phyloP scores from a whole-genome alignment of 768 basidiomycete genomes.

The Suillus ampliporus region DNA sequence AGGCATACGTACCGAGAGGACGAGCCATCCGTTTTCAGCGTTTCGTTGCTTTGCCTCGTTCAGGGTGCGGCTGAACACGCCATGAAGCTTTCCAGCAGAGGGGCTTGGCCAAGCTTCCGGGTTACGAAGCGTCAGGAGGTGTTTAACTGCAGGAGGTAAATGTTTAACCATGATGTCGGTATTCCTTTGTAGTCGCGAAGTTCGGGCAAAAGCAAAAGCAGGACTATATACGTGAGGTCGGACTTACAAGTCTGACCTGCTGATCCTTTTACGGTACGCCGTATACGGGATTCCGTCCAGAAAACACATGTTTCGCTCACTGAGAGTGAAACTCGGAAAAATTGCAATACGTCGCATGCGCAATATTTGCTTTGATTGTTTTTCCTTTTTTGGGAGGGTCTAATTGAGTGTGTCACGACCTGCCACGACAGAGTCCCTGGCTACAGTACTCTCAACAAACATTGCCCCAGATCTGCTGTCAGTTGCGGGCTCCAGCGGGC shows the following conservation, averaged over 20 bases:
- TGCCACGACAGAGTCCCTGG: too few relatives aligned
- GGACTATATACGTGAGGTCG: slow-evolving; percentile 4
- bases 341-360: too few relatives aligned
- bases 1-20: slow-evolving; percentile 64
- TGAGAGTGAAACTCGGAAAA: not conserved
- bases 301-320: slow-evolving; percentile 3
- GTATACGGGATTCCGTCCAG: not conserved
- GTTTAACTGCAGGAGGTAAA: slow-evolving; percentile 73
- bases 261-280: slow-evolving; percentile 5
- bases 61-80: slow-evolving; percentile 64
- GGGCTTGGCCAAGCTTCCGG: slow-evolving; percentile 66
- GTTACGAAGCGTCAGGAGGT: slow-evolving; percentile 69
- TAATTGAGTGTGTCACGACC: too few relatives aligned
- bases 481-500: too few relatives aligned
- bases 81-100: slow-evolving; percentile 54
- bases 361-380: too few relatives aligned
- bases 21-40: slow-evolving; percentile 82
- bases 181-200: too few relatives aligned
- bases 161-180: slow-evolving; percentile 44
- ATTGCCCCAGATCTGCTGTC: too few relatives aligned
- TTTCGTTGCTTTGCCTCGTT: slow-evolving; percentile 66
- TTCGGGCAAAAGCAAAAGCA: not conserved
- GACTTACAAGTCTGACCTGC: slow-evolving; percentile 9
- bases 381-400: too few relatives aligned
- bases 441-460: too few relatives aligned